Conservation (phyloP, 1,139 yeast genomes). For the Debaryomyces fabryi region DNA sequence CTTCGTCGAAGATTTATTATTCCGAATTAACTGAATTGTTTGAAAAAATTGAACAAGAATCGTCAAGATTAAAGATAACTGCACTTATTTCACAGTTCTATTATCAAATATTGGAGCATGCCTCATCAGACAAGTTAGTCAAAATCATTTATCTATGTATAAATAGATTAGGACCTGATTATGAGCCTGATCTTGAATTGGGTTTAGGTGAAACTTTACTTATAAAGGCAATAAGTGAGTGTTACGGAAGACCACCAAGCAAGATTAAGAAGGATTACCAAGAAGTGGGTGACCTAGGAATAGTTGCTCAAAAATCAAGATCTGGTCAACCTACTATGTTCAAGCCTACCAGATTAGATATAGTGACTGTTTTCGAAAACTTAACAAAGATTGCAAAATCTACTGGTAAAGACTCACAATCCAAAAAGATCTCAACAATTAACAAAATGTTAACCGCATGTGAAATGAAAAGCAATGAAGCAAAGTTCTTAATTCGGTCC, state of each 20-base stretch:
- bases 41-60: conserved; percentile 73
- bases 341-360: conserved; percentile 79
- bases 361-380: conserved; percentile 70
- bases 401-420: conserved; percentile 85
- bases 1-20: conserved; percentile 53
- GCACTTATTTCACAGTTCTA: conserved; percentile 75
- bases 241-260: conserved; percentile 78
- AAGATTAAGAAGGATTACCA: conserved; percentile 76
- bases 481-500: conserved; percentile 86
- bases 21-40: conserved; percentile 67
- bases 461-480: conserved; percentile 69
- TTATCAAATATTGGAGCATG: conserved; percentile 56
- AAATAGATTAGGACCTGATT: conserved; percentile 91
- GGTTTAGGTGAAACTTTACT: conserved; percentile 91
- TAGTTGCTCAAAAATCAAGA: conserved; percentile 83
- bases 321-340: conserved; percentile 91
- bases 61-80: conserved; percentile 81
- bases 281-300: conserved; percentile 86
- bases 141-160: conserved; percentile 81
- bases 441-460: conserved; percentile 86
- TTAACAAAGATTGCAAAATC: conserved; percentile 76
- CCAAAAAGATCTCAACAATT: conserved; percentile 72
- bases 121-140: conserved; percentile 59
- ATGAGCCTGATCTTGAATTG: conserved; percentile 83
- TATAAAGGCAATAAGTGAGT: conserved; percentile 85